These are phyloP conservation scores for Artemisia tridentata DNA, from an alignment of 129 eudicot species.

Conservation along the genomic window DNA sequence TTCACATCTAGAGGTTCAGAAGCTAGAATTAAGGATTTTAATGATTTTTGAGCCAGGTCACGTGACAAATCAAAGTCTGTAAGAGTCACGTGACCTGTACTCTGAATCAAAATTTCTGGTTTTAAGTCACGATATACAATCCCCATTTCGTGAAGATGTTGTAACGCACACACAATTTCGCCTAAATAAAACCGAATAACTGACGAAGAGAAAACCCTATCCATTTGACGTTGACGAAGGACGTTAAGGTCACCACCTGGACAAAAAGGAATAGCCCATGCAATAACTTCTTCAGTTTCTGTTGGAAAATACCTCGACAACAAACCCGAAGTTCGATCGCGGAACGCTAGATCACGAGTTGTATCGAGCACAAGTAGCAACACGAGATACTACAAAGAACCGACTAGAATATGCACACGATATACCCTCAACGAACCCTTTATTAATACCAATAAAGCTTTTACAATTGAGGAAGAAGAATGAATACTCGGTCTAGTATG, in stretches of 20 bases:
- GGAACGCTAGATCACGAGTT: no score
- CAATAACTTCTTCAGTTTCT: conserved; percentile 54
- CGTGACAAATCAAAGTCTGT: conserved; percentile 89
- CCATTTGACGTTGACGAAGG: conserved; percentile 56
- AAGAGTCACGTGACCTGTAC: conserved; percentile 83
- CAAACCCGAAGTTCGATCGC: no score
- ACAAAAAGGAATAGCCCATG: conserved; percentile 76
- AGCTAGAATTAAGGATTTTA: conserved; percentile 18
- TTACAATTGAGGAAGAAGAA: no score
- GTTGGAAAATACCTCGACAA: no score
- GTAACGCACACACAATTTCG: conserved; percentile 64
- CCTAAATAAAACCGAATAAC: conserved; percentile 71
- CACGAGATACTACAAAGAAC: no score
- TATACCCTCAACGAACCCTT: no score
- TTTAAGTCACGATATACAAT: conserved; percentile 82
- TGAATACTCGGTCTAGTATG: no score
- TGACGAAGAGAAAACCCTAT: conserved; percentile 61
- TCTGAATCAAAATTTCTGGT: conserved; percentile 68
- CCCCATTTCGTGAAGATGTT: conserved; percentile 64
- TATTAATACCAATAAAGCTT: no score
- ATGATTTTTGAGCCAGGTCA: conserved; percentile 22
- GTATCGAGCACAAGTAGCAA: no score
- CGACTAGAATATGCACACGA: no score
- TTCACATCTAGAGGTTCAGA: conserved; percentile 11
- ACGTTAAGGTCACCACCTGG: conserved; percentile 85